phyloP scores from a whole-genome alignment of 2,329 filamentous ascomycete species.

The Dothideomycetidae sp. region DNA sequence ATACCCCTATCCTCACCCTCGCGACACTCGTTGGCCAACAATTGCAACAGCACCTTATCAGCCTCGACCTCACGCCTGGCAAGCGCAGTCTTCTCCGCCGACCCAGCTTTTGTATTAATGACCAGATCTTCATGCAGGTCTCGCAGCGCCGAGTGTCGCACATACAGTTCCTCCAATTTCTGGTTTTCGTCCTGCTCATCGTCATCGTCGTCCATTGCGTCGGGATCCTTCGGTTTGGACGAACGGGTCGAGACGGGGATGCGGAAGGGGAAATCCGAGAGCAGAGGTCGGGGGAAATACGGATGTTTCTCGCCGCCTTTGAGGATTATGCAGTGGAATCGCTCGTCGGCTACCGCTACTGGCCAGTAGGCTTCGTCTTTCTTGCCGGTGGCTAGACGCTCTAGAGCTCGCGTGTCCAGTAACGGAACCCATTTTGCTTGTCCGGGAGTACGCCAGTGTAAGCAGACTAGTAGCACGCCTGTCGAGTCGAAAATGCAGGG shows the following conservation, averaged over 20 bases:
- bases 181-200: slow-evolving; percentile 23
- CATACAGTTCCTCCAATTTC: slow-evolving; percentile 65
- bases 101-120: slow-evolving; percentile 49
- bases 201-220: slow-evolving; percentile 27
- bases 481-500: slow-evolving; percentile 93
- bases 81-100: slow-evolving; percentile 52
- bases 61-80: slow-evolving; percentile 65
- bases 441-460: slow-evolving; percentile 78
- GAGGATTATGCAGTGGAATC: slow-evolving; percentile 97
- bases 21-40: slow-evolving; percentile 78
- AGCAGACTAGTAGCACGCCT: slow-evolving; percentile 70
- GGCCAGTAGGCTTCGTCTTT: slow-evolving; percentile 92
- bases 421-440: slow-evolving; percentile 86
- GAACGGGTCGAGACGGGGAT: slow-evolving; percentile 51
- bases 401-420: slow-evolving; percentile 72
- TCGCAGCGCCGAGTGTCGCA: slow-evolving; percentile 58
- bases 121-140: slow-evolving; percentile 64
- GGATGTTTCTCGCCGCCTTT: slow-evolving; percentile 89
- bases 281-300: slow-evolving; percentile 77
- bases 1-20: slow-evolving; percentile 87
- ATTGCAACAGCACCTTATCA: slow-evolving; percentile 78
- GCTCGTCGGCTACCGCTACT: slow-evolving; percentile 77
- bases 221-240: not conserved
- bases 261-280: slow-evolving; percentile 86
- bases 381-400: slow-evolving; percentile 67